Evolutionary conservation across 192 early-diverging fungal species (phyloP).

Genomic region (Piromyces sp.): DNA sequence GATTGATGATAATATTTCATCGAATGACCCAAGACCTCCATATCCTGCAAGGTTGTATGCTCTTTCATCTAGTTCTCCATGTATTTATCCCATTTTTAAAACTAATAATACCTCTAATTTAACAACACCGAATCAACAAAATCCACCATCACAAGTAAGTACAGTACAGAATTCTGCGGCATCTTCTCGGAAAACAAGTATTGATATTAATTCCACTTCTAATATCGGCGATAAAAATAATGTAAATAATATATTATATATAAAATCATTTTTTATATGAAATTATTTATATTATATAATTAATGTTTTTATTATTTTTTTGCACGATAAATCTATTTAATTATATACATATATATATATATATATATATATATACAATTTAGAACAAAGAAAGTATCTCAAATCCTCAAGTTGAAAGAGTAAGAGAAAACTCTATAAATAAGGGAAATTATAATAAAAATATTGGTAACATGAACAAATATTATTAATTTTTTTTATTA

Average conservation of each 20-base stretch:
- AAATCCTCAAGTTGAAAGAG: not conserved
- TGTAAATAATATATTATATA: too few species aligned
- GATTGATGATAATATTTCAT: not conserved
- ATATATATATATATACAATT: not conserved
- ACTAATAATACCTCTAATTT: not conserved
- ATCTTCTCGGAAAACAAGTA: not conserved
- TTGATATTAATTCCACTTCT: not conserved
- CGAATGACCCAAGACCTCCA: not conserved
- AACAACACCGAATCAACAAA: not conserved
- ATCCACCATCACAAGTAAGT: not conserved
- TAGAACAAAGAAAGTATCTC: not conserved
- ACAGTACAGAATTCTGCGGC: not conserved
- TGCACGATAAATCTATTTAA: too few species aligned
- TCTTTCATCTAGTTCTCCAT: not conserved
- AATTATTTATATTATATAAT: too few species aligned
- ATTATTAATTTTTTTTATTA: too few species aligned
- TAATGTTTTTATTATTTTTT: too few species aligned
- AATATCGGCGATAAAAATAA: too few species aligned
- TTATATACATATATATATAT: too few species aligned
- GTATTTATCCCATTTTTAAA: not conserved
- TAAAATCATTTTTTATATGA: too few species aligned
- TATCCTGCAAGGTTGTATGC: not conserved
- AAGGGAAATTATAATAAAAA: not conserved
- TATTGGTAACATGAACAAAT: not conserved
- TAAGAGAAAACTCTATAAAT: not conserved